phyloP scores from a whole-genome alignment of 345 rosid genomes.

The Rhodamnia argentea region DNA sequence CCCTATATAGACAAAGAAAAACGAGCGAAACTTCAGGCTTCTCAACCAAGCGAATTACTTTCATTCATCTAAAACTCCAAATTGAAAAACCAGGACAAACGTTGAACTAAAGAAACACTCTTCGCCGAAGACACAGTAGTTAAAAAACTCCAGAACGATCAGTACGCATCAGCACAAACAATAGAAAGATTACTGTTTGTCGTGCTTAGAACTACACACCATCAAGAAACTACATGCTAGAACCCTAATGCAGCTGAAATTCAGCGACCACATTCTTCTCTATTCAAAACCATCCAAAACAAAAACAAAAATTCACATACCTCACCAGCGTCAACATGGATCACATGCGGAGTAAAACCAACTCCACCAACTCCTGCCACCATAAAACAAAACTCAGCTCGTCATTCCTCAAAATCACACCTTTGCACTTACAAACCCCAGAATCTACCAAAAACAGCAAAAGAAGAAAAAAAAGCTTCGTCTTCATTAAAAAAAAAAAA shows the following conservation, averaged over 20 bases:
- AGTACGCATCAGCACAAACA: background rate
- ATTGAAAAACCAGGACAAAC: background rate
- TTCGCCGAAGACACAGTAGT: background rate
- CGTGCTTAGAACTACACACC: background rate
- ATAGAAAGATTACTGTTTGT: background rate
- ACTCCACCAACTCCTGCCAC: constrained; percentile 67
- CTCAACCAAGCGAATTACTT: background rate
- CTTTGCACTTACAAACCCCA: background rate
- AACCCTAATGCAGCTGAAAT: background rate
- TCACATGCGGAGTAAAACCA: constrained; percentile 98
- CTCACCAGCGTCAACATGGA: constrained; percentile 76
- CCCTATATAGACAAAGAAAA: background rate
- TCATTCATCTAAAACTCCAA: background rate
- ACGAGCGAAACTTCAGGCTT: background rate
- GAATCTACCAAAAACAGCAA: background rate
- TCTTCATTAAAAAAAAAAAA: background rate
- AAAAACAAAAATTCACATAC: constrained; percentile 20
- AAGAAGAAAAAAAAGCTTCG: background rate
- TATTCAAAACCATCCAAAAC: background rate
- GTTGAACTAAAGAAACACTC: background rate
- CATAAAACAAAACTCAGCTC: background rate
- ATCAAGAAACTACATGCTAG: background rate
- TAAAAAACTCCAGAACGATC: background rate
- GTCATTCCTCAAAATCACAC: background rate
- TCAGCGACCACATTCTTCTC: background rate